These are phyloP conservation scores for Pyricularia sp. DNA, from an alignment of 2,329 filamentous ascomycete genomes.

Conservation along the genomic window DNA sequence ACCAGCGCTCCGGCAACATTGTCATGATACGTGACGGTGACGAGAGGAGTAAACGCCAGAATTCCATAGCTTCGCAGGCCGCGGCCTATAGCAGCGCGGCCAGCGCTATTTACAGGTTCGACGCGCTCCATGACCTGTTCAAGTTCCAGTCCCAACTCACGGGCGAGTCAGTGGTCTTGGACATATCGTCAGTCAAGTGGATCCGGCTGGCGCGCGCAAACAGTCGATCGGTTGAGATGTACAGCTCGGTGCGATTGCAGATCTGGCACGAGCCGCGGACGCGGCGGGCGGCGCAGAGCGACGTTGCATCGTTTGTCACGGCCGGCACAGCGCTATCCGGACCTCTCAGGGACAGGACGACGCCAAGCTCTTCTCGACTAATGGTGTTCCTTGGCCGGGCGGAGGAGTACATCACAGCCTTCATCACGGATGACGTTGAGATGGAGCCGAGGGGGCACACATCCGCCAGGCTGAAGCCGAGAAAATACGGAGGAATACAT, in stretches of 20 bases:
- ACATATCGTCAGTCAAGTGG: constrained; percentile 15
- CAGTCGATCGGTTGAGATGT: constrained; percentile 11
- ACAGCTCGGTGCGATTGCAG: constrained; percentile 14
- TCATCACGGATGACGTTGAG: constrained; percentile 17
- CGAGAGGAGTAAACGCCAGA: constrained; percentile 8
- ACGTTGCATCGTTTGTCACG: constrained; percentile 15
- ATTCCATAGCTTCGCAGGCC: constrained; percentile 3
- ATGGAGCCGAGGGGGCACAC: constrained; percentile 13
- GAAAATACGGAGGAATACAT: constrained; percentile 12
- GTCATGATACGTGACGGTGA: constrained; percentile 16
- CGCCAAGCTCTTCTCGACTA: constrained; percentile 12
- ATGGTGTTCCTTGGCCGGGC: constrained; percentile 14
- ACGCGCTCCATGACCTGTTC: constrained; percentile 12
- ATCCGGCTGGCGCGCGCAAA: constrained; percentile 11
- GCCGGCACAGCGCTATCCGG: constrained; percentile 16
- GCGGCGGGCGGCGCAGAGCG: constrained; percentile 9
- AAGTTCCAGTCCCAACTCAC: constrained; percentile 16
- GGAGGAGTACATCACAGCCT: constrained; percentile 16
- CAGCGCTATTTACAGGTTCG: constrained; percentile 16
- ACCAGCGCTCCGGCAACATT: constrained; percentile 13
- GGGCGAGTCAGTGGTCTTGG: constrained; percentile 15
- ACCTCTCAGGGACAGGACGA: constrained; percentile 13
- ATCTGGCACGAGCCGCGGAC: constrained; percentile 16
- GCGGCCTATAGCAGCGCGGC: constrained; percentile 1
- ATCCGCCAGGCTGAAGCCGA: constrained; percentile 15